phyloP scores from a whole-genome alignment of 2,329 filamentous ascomycete genomes.

The Escovopsis sp. region DNA sequence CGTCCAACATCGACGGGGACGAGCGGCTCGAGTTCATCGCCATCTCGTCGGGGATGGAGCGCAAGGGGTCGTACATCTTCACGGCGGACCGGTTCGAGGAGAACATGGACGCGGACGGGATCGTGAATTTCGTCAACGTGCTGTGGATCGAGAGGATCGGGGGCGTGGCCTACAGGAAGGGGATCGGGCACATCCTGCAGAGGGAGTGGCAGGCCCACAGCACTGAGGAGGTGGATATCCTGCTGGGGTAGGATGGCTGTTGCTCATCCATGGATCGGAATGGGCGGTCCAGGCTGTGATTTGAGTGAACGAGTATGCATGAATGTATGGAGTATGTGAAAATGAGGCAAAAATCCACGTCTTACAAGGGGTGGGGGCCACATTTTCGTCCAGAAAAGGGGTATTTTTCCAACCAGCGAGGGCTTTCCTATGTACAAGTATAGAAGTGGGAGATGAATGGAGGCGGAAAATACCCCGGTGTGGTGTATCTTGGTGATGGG shows the following conservation, averaged over 20 bases:
- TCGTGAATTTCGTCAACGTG: slow-evolving; percentile 30
- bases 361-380: too few relatives aligned
- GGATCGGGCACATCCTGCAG: slow-evolving; percentile 26
- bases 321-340: too few relatives aligned
- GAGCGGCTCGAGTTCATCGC: slow-evolving; percentile 29
- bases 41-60: slow-evolving; percentile 25
- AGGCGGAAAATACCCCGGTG: too few relatives aligned
- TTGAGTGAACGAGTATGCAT: too few relatives aligned
- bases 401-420: too few relatives aligned
- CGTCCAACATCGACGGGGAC: slow-evolving; percentile 29
- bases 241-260: slow-evolving; percentile 22
- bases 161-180: slow-evolving; percentile 24
- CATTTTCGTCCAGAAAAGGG: too few relatives aligned
- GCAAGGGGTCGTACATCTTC: slow-evolving; percentile 25
- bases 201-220: slow-evolving; percentile 25
- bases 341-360: too few relatives aligned
- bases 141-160: slow-evolving; percentile 31
- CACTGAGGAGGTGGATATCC: slow-evolving; percentile 23
- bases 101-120: slow-evolving; percentile 24
- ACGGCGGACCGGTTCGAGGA: slow-evolving; percentile 24
- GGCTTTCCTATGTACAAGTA: too few relatives aligned
- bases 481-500: too few relatives aligned
- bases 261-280: too few relatives aligned
- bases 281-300: too few relatives aligned
- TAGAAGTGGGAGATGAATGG: too few relatives aligned